A percentile compares a stretch with the other conserved stretches of the same genome.
phyloP scores from a whole-genome alignment of 495 filamentous ascomycete genomes.

The Penicillium soppii region DNA sequence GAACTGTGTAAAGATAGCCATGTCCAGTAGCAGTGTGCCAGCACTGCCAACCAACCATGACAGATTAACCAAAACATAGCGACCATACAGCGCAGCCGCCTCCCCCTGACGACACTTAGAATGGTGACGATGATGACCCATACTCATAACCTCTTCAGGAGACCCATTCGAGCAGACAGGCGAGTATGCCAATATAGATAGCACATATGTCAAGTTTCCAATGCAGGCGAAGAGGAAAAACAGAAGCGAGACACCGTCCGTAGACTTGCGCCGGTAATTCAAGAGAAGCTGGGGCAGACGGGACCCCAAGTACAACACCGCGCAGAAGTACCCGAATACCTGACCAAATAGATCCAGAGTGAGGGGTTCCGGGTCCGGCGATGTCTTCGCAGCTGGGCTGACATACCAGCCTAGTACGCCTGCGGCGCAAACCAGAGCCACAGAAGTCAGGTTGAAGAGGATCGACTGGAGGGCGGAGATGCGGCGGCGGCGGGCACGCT shows the following conservation, averaged over 20 bases:
- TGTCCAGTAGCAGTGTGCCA: constrained; percentile 80
- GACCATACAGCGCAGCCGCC: constrained; percentile 58
- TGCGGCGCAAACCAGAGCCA: constrained; percentile 76
- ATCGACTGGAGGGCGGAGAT: constrained; percentile 56
- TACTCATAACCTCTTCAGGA: constrained; percentile 6
- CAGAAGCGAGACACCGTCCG: constrained; percentile 84
- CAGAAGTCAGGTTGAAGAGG: constrained; percentile 67
- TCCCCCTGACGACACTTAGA: constrained; percentile 54
- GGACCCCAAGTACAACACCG: constrained; percentile 81
- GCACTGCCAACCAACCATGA: constrained; percentile 88
- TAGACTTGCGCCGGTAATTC: constrained; percentile 85
- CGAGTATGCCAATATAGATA: constrained; percentile 86
- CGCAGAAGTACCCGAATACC: constrained; percentile 83
- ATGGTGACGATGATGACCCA: constrained; percentile 8
- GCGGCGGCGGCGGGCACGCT: constrained; percentile 21
- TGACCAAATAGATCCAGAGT: constrained; percentile 75
- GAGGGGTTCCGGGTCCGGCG: constrained; percentile 36
- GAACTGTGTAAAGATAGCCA: constrained; percentile 87
- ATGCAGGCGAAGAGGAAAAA: constrained; percentile 98
- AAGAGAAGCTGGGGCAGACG: constrained; percentile 86
- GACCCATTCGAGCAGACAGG: constrained; percentile 49
- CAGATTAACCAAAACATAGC: constrained; percentile 82
- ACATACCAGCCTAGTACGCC: constrained; percentile 87
- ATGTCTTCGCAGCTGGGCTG: constrained; percentile 40
- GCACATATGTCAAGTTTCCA: constrained; percentile 88